Base-by-base conservation (phyloP, 75 land plant genomes). In the Picea sitchensis region DNA sequence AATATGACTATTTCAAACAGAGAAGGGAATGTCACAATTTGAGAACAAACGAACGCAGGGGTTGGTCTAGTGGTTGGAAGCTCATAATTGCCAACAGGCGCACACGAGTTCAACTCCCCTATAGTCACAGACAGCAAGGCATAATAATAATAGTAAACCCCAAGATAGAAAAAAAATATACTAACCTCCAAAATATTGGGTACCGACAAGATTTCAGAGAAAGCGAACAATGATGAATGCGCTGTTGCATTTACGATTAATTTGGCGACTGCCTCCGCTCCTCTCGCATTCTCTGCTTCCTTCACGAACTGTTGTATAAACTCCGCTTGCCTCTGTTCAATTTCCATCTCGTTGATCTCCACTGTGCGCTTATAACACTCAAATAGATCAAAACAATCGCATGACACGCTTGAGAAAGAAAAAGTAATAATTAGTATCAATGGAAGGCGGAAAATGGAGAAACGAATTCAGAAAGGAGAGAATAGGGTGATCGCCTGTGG, bases 201-300 rank as follows among this genome's bases (percentile, higher is more conserved):
- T 57, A 81, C 78, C 3, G 95, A 77, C 31, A 95, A 88, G 82
- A 96, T 94, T 88, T 95, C 98, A 47, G 98, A 91, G 84, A 96
- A 95, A 60, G 99, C 98, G 80, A 96, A 96, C 74, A 96, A 90
- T 0, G 89, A 90, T 13, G 95, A 91, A 78, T 96, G 92, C 1
- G 95, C 92, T 54, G 99, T 96, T 30, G 99, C 95, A 34, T 95
- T 93, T 78, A 81, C 73, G 80, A 96, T 83, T 65, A 96, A 81
- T 78, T 79, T 71, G 20, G 82, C 84, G 60, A 91, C 85, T 4
- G 91, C 86, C 13, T 88, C 89, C 11, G 90, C 78, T 58, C 91
- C 93, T 18, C 80, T 80, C 5, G 80, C 87, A 36, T 63, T 83
- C 64, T 88, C 78, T 5, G 98, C 98, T 44, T 84, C 87, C 80